Percentiles rank a stretch among this genome's conserved stretches.
Conservation (phyloP, 2,329 filamentous ascomycete species). For the Penicillium sp. region DNA sequence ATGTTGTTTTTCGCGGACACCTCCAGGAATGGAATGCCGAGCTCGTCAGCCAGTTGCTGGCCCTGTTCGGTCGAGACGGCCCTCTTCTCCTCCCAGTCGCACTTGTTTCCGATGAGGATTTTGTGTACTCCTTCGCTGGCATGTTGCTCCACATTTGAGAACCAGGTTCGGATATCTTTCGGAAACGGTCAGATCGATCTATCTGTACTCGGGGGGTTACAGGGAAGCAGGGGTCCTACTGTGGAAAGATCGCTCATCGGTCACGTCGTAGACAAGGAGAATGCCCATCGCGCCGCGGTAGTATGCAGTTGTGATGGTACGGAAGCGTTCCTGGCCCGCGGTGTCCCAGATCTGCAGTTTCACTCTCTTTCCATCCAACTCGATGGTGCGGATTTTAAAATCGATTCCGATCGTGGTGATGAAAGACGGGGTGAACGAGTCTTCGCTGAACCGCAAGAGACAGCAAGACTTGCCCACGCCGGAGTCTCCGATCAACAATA, state of each 20-base stretch:
- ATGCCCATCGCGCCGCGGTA: slow-evolving; percentile 99
- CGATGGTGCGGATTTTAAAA: slow-evolving; percentile 99
- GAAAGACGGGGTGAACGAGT: slow-evolving; percentile 95
- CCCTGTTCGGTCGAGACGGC: slow-evolving; percentile 89
- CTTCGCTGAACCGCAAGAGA: slow-evolving; percentile 91
- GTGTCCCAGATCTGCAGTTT: slow-evolving; percentile 99
- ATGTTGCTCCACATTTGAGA: slow-evolving; percentile 96
- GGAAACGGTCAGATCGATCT: neutral
- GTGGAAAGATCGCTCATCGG: slow-evolving; percentile 90
- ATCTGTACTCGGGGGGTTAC: neutral
- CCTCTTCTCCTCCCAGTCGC: slow-evolving; percentile 99
- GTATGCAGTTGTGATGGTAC: slow-evolving; percentile 98
- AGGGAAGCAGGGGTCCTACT: slow-evolving; percentile 57
- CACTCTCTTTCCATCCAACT: slow-evolving; percentile 96
- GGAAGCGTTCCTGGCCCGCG: slow-evolving; percentile 94
- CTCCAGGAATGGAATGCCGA: slow-evolving; percentile 76
- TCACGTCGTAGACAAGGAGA: slow-evolving; percentile 95
- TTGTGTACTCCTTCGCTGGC: slow-evolving; percentile 99
- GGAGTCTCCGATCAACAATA: slow-evolving; percentile 92
- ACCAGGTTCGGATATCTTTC: slow-evolving; percentile 97
- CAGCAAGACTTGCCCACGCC: slow-evolving; percentile 97
- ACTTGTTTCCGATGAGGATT: slow-evolving; percentile 99
- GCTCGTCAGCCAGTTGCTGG: slow-evolving; percentile 78
- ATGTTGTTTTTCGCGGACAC: slow-evolving; percentile 99
- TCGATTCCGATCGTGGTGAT: slow-evolving; percentile 99